Conservation (phyloP, 2,329 filamentous ascomycete species). For the Aureobasidium sp. region DNA sequence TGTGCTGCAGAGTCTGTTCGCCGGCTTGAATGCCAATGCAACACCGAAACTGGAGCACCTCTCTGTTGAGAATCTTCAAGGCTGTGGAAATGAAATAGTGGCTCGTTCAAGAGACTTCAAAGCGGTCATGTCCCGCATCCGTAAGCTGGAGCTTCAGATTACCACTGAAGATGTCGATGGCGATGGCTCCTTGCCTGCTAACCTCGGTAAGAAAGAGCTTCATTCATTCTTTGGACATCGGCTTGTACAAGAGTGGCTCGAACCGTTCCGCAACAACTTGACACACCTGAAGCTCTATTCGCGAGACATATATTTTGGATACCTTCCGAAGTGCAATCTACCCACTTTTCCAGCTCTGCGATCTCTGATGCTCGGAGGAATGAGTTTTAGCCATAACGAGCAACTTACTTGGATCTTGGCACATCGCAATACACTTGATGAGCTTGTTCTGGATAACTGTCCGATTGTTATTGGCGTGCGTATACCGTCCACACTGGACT, state of each 20-base stretch:
- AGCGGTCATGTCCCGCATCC: conserved; percentile 15
- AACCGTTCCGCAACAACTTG: conserved; percentile 17
- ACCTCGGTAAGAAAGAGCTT: conserved; percentile 13
- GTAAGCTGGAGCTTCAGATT: conserved; percentile 17
- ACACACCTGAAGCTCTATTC: conserved; percentile 34
- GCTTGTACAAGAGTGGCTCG: conserved; percentile 19
- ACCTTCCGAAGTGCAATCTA: conserved; percentile 32
- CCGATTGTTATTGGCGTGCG: conserved; percentile 18
- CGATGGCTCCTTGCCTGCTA: conserved; percentile 12
- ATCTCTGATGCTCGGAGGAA: conserved; percentile 33
- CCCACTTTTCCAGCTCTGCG: conserved; percentile 31
- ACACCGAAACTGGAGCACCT: conserved; percentile 14
- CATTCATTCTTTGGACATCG: conserved; percentile 19
- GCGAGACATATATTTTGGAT: conserved; percentile 31
- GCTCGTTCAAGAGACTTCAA: conserved; percentile 16
- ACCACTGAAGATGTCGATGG: conserved; percentile 17
- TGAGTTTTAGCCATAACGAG: conserved; percentile 36
- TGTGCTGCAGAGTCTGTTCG: conserved; percentile 8
- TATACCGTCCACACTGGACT: background rate
- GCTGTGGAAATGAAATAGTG: conserved; percentile 9
- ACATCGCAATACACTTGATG: conserved; percentile 30
- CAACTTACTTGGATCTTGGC: conserved; percentile 40
- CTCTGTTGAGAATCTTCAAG: conserved; percentile 21
- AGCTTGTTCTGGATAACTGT: conserved; percentile 38
- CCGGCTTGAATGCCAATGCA: background rate